Evolutionary conservation across 352 stramenopile genomes (phyloP), one percentile per base, ranked within the genome.

Genomic region (Hyaloperonospora brassicae): DNA sequence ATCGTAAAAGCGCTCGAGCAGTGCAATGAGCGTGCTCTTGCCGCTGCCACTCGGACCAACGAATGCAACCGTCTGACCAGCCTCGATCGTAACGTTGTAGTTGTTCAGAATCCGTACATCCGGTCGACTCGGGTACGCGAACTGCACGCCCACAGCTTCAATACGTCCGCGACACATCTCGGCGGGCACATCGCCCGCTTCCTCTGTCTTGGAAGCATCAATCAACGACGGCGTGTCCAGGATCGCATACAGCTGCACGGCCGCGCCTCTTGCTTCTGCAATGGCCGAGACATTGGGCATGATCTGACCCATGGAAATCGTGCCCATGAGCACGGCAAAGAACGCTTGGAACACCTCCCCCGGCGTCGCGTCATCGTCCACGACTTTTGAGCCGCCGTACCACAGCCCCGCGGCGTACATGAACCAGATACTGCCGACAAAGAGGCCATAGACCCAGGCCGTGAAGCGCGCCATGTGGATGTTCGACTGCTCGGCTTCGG

Each of bases 1-100:
- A 50, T 95, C 78, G 64, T 98, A 98, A 49, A 97, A 97, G 10
- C 89, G 62, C 47, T 96, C 70, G 7, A 71, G 45, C 27, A 97
- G 66, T 0, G 63, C 22, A 31, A 75, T 64, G 44, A 97, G 46
- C 1, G 66, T 75, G 11, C 62, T 72, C 31, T 75, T 75, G 1
- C 66, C 66, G 12, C 62, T 60, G 1, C 66, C 66, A 50, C 66
- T 75, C 0, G 66, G 31, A 1, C 66, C 66, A 0, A 63, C 66
- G 21, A 72, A 72, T 0, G 64, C 64, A 0, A 72, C 63, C 9
- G 63, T 72, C 21, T 72, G 59, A 0, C 66, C 66, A 34, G 48
- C 50, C 30, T 71, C 62, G 25, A 75, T 75, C 12, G 41, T 61
- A 40, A 75, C 56, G 31, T 58, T 67, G 60, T 75, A 75, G 48